phyloP scores from a whole-genome alignment of 306 rosid genomes.

The Vigna hirtella region DNA sequence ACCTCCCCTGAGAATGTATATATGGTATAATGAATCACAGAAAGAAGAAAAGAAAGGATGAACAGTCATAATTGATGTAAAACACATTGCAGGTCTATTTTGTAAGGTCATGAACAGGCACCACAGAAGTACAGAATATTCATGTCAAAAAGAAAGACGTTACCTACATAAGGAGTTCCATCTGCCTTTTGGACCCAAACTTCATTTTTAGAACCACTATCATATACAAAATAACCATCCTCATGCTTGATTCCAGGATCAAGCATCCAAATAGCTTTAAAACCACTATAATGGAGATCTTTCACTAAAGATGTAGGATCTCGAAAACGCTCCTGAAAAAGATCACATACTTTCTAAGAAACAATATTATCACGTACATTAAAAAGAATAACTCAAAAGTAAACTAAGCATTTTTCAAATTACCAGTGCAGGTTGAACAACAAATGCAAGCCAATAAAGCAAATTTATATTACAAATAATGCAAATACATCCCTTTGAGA shows the following conservation, averaged over 20 bases:
- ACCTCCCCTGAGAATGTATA: conserved; percentile 67
- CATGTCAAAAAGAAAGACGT: conserved; percentile 26
- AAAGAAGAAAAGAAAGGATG: conserved; percentile 7
- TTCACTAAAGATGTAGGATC: conserved; percentile 72
- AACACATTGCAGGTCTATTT: background rate
- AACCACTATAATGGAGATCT: conserved; percentile 75
- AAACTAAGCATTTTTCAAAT: conserved; percentile 30
- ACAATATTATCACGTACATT: conserved; percentile 15
- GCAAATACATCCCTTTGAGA: conserved; percentile 18
- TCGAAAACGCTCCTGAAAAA: conserved; percentile 74
- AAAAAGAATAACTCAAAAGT: conserved; percentile 33
- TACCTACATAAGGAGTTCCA: conserved; percentile 78
- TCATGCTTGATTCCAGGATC: conserved; percentile 93
- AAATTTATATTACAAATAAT: background rate
- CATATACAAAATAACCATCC: conserved; percentile 81
- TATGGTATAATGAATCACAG: conserved; percentile 25
- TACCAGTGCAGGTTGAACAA: conserved; percentile 22
- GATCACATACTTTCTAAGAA: conserved; percentile 28
- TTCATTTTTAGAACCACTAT: conserved; percentile 72
- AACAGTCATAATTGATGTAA: conserved; percentile 42
- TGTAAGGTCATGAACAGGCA: conserved; percentile 26
- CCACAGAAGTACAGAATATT: conserved; percentile 48
- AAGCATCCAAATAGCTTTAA: conserved; percentile 97
- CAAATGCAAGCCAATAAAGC: conserved; percentile 27
- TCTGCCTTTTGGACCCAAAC: conserved; percentile 84